Percentiles rank a stretch among this genome's conserved stretches.
Evolutionary conservation across 2,329 filamentous ascomycete species (phyloP).

Genomic region (Penicillium glabrum): DNA sequence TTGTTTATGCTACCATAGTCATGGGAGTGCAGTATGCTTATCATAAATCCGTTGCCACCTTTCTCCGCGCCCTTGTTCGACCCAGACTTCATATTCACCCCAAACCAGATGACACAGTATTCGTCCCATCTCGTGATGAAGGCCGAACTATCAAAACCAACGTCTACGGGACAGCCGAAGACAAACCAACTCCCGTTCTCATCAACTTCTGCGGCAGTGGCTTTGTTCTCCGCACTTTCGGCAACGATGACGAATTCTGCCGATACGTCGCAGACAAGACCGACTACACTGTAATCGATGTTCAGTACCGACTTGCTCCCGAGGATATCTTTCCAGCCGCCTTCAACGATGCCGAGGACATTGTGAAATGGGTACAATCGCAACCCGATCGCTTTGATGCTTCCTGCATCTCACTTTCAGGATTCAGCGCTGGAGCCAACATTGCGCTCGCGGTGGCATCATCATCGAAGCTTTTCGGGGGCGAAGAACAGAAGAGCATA

Average conservation of each 20-base stretch:
- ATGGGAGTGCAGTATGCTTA: conserved; percentile 16
- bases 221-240: conserved; percentile 30
- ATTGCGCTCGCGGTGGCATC: conserved; percentile 34
- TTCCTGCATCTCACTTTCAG: conserved; percentile 32
- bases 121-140: conserved; percentile 24
- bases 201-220: conserved; percentile 33
- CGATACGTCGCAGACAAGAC: conserved; percentile 21
- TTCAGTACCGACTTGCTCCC: conserved; percentile 40
- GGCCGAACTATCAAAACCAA: conserved; percentile 27
- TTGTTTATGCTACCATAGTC: not conserved
- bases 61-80: conserved; percentile 18
- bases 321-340: conserved; percentile 41
- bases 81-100: conserved; percentile 16
- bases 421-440: conserved; percentile 45
- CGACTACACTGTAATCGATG: conserved; percentile 34
- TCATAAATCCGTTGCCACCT: conserved; percentile 13
- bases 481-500: conserved; percentile 1
- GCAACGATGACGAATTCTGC: conserved; percentile 29
- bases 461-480: conserved; percentile 13
- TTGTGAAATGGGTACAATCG: conserved; percentile 30
- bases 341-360: conserved; percentile 38
- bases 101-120: conserved; percentile 20
- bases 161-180: conserved; percentile 21
- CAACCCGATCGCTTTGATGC: conserved; percentile 33
- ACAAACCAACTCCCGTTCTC: conserved; percentile 18